These are phyloP conservation scores for Fomitiporia mediterranea DNA, from an alignment of 1,284 basidiomycete species.

Conservation along the genomic window DNA sequence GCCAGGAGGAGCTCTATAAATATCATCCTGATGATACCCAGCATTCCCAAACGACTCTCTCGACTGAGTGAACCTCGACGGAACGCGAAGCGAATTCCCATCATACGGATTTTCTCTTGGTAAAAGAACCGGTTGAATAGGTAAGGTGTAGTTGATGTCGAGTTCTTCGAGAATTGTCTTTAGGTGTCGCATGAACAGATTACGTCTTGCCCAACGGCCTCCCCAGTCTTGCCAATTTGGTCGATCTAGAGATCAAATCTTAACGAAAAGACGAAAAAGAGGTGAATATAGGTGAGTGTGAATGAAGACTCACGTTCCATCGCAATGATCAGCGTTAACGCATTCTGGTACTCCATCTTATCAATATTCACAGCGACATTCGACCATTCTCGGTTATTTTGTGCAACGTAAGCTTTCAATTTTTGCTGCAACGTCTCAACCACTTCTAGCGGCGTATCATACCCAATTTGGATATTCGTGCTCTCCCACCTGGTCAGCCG, in stretches of 20 bases:
- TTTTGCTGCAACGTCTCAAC: conserved; percentile 63
- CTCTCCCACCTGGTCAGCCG: conserved; percentile 63
- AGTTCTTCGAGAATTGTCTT: conserved; percentile 68
- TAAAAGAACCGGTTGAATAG: conserved; percentile 64
- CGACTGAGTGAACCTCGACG: background rate
- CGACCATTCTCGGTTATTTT: conserved; percentile 75
- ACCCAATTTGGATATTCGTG: conserved; percentile 59
- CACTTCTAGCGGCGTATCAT: conserved; percentile 60
- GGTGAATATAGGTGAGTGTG: background rate
- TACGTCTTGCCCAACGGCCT: conserved; percentile 68
- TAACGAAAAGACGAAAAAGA: background rate
- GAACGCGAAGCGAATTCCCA: conserved; percentile 13
- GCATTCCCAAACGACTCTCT: conserved; percentile 19
- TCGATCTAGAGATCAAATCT: conserved; percentile 48
- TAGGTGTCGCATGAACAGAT: conserved; percentile 65
- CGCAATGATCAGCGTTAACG: conserved; percentile 60
- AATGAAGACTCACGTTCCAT: conserved; percentile 73
- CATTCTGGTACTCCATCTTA: conserved; percentile 74
- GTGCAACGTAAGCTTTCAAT: conserved; percentile 56
- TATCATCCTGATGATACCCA: conserved; percentile 15
- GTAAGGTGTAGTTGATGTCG: conserved; percentile 64
- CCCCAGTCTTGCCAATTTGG: conserved; percentile 89
- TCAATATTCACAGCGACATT: conserved; percentile 59
- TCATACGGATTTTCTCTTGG: conserved; percentile 31
- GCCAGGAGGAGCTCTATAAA: conserved; percentile 14